Conservation (phyloP, 805 yeast species). For the Candida khao-thaluensis region DNA sequence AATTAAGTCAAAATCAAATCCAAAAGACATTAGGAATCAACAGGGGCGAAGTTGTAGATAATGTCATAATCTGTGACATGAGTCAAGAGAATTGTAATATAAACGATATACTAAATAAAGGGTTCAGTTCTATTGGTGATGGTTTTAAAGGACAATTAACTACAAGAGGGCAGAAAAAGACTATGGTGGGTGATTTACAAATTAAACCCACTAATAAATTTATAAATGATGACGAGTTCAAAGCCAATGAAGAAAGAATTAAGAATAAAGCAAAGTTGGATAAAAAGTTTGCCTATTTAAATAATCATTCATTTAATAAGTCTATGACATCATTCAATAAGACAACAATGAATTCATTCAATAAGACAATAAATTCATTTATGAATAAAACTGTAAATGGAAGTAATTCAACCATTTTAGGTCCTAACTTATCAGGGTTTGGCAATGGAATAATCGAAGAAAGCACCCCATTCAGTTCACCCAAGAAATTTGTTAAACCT, state of each 20-base stretch:
- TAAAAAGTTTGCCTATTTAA: conserved; percentile 32
- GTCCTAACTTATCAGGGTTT: conserved; percentile 32
- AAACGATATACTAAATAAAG: conserved; percentile 23
- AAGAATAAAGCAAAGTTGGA: conserved; percentile 28
- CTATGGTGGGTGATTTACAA: not conserved
- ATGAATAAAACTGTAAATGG: not conserved
- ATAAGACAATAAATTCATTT: conserved; percentile 2
- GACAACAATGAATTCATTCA: conserved; percentile 4
- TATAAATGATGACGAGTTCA: conserved; percentile 17
- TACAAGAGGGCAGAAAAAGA: conserved; percentile 26
- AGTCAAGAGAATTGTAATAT: conserved; percentile 24
- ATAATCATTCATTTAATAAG: conserved; percentile 23
- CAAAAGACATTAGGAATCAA: conserved; percentile 16
- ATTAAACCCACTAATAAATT: not conserved
- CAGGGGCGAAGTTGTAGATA: conserved; percentile 17
- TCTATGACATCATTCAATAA: conserved; percentile 1
- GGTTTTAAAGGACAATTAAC: conserved; percentile 31
- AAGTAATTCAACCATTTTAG: conserved; percentile 14
- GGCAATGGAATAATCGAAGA: conserved; percentile 39
- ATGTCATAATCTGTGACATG: conserved; percentile 35
- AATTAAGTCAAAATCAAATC: conserved; percentile 17
- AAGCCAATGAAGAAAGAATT: conserved; percentile 23
- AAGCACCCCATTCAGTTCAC: conserved; percentile 37
- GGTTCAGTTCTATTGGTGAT: conserved; percentile 21
- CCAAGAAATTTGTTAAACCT: conserved; percentile 17